phyloP scores from a whole-genome alignment of 2,329 filamentous ascomycete species.

The Pezicula carpinea region DNA sequence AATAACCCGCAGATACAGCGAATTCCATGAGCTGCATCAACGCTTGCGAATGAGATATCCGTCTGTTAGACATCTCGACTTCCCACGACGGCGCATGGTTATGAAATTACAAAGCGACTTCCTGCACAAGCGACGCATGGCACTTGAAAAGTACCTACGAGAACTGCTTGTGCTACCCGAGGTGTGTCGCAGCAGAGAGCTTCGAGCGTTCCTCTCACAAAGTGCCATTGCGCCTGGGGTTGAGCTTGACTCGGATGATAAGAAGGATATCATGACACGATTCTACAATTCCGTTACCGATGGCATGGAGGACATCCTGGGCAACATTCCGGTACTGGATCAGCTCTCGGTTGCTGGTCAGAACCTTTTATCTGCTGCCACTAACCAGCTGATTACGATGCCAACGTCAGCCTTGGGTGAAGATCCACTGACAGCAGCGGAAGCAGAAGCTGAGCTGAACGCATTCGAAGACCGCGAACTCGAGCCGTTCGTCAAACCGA shows the following conservation, averaged over 20 bases:
- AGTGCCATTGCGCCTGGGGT: conserved; percentile 68
- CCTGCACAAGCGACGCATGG: conserved; percentile 77
- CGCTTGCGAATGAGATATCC: conserved; percentile 79
- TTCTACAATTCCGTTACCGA: conserved; percentile 97
- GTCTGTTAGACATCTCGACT: conserved; percentile 84
- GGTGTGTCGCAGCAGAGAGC: conserved; percentile 87
- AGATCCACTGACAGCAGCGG: conserved; percentile 51
- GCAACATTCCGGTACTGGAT: conserved; percentile 92
- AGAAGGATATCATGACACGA: conserved; percentile 85
- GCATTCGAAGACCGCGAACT: conserved; percentile 87
- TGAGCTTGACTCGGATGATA: conserved; percentile 55
- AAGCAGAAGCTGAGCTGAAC: conserved; percentile 90
- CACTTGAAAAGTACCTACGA: conserved; percentile 79
- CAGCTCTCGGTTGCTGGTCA: conserved; percentile 91
- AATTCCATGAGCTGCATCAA: conserved; percentile 94
- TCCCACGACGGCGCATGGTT: conserved; percentile 85
- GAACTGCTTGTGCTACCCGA: conserved; percentile 83
- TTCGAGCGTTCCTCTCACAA: conserved; percentile 88
- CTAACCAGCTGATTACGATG: conserved; percentile 55
- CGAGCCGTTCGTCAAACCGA: conserved; percentile 96
- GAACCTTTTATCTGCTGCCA: conserved; percentile 77
- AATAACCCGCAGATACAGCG: conserved; percentile 88
- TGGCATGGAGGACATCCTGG: conserved; percentile 96
- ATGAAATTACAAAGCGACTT: conserved; percentile 98
- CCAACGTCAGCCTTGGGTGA: conserved; percentile 45